Evolutionary conservation across 495 filamentous ascomycete genomes (phyloP).

Genomic region (Wilcoxina mikolae): DNA sequence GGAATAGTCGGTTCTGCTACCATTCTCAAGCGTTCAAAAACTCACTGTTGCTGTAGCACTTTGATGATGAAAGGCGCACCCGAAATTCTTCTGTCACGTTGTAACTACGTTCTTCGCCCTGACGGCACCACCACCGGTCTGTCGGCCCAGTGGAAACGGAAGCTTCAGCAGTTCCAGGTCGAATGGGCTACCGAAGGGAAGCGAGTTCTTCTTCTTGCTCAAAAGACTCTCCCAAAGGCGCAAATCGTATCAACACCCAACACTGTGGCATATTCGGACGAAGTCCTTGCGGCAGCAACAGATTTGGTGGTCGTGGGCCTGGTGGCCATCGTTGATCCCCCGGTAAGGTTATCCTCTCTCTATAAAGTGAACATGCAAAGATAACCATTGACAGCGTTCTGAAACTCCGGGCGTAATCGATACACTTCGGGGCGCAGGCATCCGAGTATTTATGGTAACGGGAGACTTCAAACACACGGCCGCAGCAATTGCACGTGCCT

Average conservation of each 20-base stretch:
- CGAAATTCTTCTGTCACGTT: conserved; percentile 45
- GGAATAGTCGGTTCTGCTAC: not conserved
- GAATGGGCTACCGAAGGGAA: conserved; percentile 48
- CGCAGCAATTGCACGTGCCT: conserved; percentile 49
- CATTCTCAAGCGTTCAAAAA: not conserved
- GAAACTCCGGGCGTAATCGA: conserved; percentile 48
- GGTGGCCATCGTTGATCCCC: conserved; percentile 53
- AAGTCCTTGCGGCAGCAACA: conserved; percentile 32
- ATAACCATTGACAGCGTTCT: conserved; percentile 33
- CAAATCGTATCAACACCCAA: conserved; percentile 28
- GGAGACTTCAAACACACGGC: conserved; percentile 61
- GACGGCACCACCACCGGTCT: conserved; percentile 37
- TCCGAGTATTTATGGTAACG: conserved; percentile 58
- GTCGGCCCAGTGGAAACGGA: conserved; percentile 27
- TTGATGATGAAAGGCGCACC: conserved; percentile 55
- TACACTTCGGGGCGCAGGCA: conserved; percentile 45
- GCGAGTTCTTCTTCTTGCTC: conserved; percentile 50
- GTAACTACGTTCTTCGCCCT: conserved; percentile 35
- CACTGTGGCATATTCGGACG: conserved; percentile 39
- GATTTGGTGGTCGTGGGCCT: conserved; percentile 48
- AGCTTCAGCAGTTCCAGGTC: conserved; percentile 43
- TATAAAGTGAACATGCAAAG: not conserved
- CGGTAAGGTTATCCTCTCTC: too few species aligned
- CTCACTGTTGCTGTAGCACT: too few species aligned
- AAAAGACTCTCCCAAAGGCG: conserved; percentile 36